Evolutionary conservation across 805 yeast genomes (phyloP).

Genomic region (Barnettozyma pratensis): DNA sequence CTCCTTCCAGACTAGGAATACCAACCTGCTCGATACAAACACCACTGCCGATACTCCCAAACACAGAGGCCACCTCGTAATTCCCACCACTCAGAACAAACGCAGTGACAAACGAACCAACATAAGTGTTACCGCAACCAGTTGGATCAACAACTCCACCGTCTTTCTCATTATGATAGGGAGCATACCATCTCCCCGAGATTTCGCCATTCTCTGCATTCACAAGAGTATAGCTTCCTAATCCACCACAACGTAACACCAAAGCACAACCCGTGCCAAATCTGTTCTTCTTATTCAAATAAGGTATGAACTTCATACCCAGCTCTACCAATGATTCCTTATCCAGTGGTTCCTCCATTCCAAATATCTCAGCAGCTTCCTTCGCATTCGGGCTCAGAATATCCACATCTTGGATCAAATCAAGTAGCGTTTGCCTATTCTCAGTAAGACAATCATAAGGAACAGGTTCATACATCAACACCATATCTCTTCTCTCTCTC

Average conservation of each 20-base stretch:
- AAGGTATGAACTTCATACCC: constrained; percentile 35
- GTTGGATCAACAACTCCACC: constrained; percentile 76
- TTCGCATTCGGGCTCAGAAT: constrained; percentile 80
- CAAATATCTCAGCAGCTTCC: constrained; percentile 69
- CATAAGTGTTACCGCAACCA: constrained; percentile 90
- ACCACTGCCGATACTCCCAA: constrained; percentile 78
- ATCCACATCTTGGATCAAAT: constrained; percentile 41
- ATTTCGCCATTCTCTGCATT: constrained; percentile 18
- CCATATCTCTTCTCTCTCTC: not conserved
- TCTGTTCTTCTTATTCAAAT: constrained; percentile 32
- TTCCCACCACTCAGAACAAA: constrained; percentile 42
- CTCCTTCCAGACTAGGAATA: constrained; percentile 41
- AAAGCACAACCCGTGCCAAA: constrained; percentile 36
- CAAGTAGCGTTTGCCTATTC: constrained; percentile 33
- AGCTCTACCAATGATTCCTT: constrained; percentile 37
- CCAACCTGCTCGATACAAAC: constrained; percentile 79
- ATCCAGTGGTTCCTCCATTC: constrained; percentile 36
- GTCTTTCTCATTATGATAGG: constrained; percentile 54
- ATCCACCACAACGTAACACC: constrained; percentile 70
- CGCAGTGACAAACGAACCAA: constrained; percentile 74
- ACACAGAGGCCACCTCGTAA: constrained; percentile 50
- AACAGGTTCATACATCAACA: constrained; percentile 73
- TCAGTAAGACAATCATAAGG: constrained; percentile 67
- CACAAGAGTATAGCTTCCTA: constrained; percentile 55
- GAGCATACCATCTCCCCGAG: constrained; percentile 49